These are phyloP conservation scores for Teratosphaeria nubilosa DNA, from an alignment of 2,329 filamentous ascomycete genomes.

Conservation along the genomic window DNA sequence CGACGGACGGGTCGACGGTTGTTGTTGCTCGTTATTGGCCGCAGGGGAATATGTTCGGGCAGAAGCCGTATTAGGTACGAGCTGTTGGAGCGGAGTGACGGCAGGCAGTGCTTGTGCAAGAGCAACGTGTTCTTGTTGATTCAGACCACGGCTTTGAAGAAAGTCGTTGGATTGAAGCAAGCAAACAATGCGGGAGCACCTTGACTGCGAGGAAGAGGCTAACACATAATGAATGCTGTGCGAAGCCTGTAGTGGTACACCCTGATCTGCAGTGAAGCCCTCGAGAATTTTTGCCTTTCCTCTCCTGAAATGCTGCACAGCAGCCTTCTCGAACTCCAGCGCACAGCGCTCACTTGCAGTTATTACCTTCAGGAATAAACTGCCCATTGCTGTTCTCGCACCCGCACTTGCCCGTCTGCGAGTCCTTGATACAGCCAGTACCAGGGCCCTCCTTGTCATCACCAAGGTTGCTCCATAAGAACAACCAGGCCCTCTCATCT, in stretches of 20 bases:
- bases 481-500: slow-evolving; percentile 33
- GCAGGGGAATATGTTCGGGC: not conserved
- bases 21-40: not conserved
- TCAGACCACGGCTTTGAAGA: too few species aligned
- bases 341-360: slow-evolving; percentile 3
- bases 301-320: not conserved
- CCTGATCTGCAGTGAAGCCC: too few species aligned
- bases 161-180: not conserved
- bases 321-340: not conserved
- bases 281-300: too few species aligned
- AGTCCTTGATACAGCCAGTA: slow-evolving; percentile 31
- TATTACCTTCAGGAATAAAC: slow-evolving; percentile 24
- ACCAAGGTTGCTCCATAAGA: slow-evolving; percentile 25
- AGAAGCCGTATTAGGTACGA: not conserved
- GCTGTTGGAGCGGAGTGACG: too few species aligned
- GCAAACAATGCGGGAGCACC: not conserved
- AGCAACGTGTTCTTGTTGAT: too few species aligned
- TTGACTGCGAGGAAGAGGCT: too few species aligned
- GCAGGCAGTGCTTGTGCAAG: too few species aligned
- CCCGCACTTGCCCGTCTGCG: slow-evolving; percentile 30
- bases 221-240: too few species aligned
- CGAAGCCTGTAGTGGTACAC: too few species aligned
- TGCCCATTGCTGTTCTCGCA: slow-evolving; percentile 34
- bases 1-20: not conserved
- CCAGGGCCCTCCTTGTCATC: slow-evolving; percentile 21